A percentile compares a stretch with the other conserved stretches of the same genome.
Evolutionary conservation across 805 yeast genomes (phyloP).

Genomic region (Candida tibetensis): DNA sequence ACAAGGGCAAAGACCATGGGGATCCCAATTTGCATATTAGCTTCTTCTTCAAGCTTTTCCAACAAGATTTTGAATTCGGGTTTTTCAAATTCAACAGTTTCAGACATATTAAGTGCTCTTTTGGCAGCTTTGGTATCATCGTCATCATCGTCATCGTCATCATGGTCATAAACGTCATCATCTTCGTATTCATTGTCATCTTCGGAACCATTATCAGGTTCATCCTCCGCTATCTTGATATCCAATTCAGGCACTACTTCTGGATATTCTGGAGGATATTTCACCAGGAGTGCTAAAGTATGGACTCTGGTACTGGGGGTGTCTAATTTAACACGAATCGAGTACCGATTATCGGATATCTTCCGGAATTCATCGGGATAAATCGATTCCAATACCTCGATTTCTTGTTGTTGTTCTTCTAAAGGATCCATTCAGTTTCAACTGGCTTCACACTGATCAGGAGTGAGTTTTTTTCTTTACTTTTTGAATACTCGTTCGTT

Average conservation of each 20-base stretch:
- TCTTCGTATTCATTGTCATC: slow-evolving; percentile 34
- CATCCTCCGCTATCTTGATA: slow-evolving; percentile 32
- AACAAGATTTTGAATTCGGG: slow-evolving; percentile 44
- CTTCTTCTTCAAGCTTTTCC: slow-evolving; percentile 50
- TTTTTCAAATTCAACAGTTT: slow-evolving; percentile 51
- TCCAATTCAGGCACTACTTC: slow-evolving; percentile 66
- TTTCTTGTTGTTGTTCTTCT: slow-evolving; percentile 86
- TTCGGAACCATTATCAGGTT: slow-evolving; percentile 20
- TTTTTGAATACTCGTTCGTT: too few relatives aligned
- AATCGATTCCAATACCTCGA: slow-evolving; percentile 85
- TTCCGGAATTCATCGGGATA: slow-evolving; percentile 85
- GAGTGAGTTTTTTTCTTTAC: too few relatives aligned
- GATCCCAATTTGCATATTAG: slow-evolving; percentile 80
- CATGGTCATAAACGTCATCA: slow-evolving; percentile 45
- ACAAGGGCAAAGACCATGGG: slow-evolving; percentile 85
- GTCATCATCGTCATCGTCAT: slow-evolving; percentile 36
- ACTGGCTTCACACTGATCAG: too few relatives aligned
- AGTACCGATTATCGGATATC: slow-evolving; percentile 47
- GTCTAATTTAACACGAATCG: slow-evolving; percentile 63
- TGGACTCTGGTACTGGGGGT: slow-evolving; percentile 62
- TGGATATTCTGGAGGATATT: slow-evolving; percentile 78
- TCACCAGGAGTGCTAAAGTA: slow-evolving; percentile 54
- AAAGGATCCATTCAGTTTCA: slow-evolving; percentile 68
- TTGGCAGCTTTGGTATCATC: slow-evolving; percentile 21
- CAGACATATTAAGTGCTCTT: slow-evolving; percentile 53